Evolutionary conservation across 139 green algal genomes (phyloP), one percentile per base, ranked within the genome.

Genomic region (Picochlorum sp.): DNA sequence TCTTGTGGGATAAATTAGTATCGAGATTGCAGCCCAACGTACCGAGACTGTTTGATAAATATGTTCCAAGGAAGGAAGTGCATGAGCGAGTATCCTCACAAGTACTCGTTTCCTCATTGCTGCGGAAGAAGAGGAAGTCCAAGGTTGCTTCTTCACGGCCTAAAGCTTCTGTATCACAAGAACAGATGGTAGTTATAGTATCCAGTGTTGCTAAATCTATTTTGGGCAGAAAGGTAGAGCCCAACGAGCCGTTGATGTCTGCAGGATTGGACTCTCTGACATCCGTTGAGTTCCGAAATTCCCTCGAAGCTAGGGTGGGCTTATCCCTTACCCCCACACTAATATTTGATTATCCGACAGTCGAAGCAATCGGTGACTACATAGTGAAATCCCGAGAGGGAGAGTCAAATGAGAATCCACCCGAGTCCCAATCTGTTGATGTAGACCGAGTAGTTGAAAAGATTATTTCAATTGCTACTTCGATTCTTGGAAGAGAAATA

Each of bases 191-290:
- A 1, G 45, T 6, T 6, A 52, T 52, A 23, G 45, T 52, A 11
- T 26, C 44, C 13, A 41, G 45, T 14, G 63, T 63, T 18, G 69
- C 57, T 13, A 44, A 28, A 4, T 45, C 52, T 30, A 80, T 89
- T 52, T 62, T 90, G 18, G 71, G 62, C 52, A 52, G 18, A 11
- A 57, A 77, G 3, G 18, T 77, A 11, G 23, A 31, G 14, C 2
- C 26, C 2, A 16, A 37, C 9, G 49, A 72, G 59, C 80, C 80
- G 1, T 60, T 86, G 20, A 81, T 85, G 66, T 79, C 78, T 11
- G 82, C 82, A 6, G 80, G 80, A 4, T 68, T 88, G 44, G 82
- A 88, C 57, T 85, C 77, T 26, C 45, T 88, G 20, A 63, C 68
- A 21, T 70, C 71, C 4, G 58, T 73, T 2, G 66, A 78, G 23